These are phyloP conservation scores for Sesbania bispinosa DNA, from an alignment of 306 rosid genomes.

Conservation along the genomic window DNA sequence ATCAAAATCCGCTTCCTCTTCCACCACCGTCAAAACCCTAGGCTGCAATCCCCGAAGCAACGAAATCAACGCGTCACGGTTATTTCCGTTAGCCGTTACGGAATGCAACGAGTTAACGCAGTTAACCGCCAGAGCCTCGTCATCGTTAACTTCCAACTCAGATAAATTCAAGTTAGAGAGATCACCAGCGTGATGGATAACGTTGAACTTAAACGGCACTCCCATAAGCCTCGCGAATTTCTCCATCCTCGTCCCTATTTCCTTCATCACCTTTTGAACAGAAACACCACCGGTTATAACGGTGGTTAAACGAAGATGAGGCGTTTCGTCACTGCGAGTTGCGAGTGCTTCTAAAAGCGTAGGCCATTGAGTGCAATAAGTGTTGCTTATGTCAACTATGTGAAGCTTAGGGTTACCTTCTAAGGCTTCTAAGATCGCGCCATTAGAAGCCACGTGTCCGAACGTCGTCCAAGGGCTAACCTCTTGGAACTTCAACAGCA, in stretches of 20 bases:
- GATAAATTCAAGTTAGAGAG: conserved; percentile 52
- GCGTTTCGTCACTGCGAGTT: conserved; percentile 68
- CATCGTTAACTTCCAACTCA: conserved; percentile 48
- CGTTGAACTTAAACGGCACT: conserved; percentile 76
- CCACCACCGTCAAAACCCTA: conserved; percentile 74
- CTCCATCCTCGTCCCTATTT: conserved; percentile 77
- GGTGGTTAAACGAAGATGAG: conserved; percentile 61
- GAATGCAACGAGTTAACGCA: conserved; percentile 67
- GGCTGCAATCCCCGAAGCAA: conserved; percentile 53
- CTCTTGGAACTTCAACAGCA: conserved; percentile 74
- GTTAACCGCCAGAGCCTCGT: conserved; percentile 79
- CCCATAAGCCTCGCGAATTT: conserved; percentile 92
- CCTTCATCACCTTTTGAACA: conserved; percentile 70
- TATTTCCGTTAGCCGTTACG: conserved; percentile 32
- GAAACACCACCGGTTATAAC: conserved; percentile 37
- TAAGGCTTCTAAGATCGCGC: conserved; percentile 78
- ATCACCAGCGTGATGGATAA: conserved; percentile 56
- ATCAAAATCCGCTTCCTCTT: conserved; percentile 84
- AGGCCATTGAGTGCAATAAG: conserved; percentile 97
- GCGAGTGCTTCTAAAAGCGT: conserved; percentile 81
- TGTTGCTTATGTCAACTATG: conserved; percentile 78
- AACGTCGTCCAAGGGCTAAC: conserved; percentile 95
- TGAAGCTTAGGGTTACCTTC: conserved; percentile 75
- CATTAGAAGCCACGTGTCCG: conserved; percentile 90
- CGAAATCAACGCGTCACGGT: conserved; percentile 51